Evolutionary conservation across 768 basidiomycete genomes (phyloP).

Genomic region (Flagelloscypha sp.): DNA sequence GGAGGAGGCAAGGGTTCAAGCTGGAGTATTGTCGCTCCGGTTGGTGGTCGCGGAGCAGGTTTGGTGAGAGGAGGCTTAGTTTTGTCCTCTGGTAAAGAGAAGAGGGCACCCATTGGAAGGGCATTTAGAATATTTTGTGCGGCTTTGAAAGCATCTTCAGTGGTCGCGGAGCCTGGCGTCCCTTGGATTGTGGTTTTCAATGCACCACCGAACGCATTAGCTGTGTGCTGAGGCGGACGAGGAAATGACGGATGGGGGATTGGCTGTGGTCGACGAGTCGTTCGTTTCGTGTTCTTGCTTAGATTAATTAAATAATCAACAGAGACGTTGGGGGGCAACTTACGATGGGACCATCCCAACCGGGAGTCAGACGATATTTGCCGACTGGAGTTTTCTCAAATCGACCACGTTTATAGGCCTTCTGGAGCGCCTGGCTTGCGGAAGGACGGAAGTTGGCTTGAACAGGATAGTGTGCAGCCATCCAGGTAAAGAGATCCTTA

Average conservation of each 20-base stretch:
- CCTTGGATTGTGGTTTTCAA: conserved; percentile 17
- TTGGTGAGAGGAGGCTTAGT: conserved; percentile 7
- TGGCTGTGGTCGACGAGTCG: conserved; percentile 75
- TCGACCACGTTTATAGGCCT: conserved; percentile 74
- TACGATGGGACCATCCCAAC: conserved; percentile 79
- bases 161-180: conserved; percentile 14
- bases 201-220: conserved; percentile 3
- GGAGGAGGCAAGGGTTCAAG: conserved; percentile 9
- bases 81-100: neutral
- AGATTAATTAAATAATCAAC: conserved; percentile 1
- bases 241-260: neutral
- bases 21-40: conserved; percentile 14
- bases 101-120: conserved; percentile 54
- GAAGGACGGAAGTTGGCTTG: conserved; percentile 87
- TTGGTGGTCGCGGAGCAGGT: conserved; percentile 1
- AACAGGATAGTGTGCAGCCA: conserved; percentile 73
- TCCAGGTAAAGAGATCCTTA: conserved; percentile 79
- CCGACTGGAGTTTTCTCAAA: conserved; percentile 68
- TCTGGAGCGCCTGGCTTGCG: conserved; percentile 83
- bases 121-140: conserved; percentile 72
- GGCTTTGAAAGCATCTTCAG: conserved; percentile 64
- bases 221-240: neutral
- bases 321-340: conserved; percentile 20
- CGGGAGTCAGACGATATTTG: conserved; percentile 66
- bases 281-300: conserved; percentile 62